Percentiles rank a stretch among this genome's conserved stretches.
Evolutionary conservation across 805 yeast genomes (phyloP).

Genomic region (Zygosaccharomyces pseudorouxii): DNA sequence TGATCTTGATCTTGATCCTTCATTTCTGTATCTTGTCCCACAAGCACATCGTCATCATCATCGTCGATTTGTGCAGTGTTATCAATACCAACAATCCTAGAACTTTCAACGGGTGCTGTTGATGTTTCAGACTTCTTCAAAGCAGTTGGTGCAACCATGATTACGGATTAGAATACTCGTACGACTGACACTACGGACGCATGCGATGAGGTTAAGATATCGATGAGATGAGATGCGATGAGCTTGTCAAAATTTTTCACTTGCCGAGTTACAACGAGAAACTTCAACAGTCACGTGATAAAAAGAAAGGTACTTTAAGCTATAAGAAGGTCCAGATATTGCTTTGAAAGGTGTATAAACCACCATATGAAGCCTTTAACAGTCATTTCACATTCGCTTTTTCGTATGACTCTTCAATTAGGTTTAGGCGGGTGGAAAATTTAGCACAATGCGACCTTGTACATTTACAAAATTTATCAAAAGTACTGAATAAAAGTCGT

Average conservation of each 20-base stretch:
- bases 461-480: not conserved
- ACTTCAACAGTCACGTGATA: conserved; percentile 4
- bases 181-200: not conserved
- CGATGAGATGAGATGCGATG: conserved; percentile 18
- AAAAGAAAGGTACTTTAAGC: not conserved
- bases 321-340: not conserved
- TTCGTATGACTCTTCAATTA: not conserved
- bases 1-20: conserved; percentile 21
- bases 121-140: conserved; percentile 25
- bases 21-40: conserved; percentile 30
- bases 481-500: not conserved
- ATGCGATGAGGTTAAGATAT: conserved; percentile 16
- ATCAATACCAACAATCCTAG: conserved; percentile 34
- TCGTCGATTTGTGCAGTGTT: conserved; percentile 34
- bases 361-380: too few species aligned
- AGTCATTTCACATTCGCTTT: not conserved
- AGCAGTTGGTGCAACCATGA: conserved; percentile 48
- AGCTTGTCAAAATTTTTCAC: conserved; percentile 24
- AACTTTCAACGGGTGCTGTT: conserved; percentile 9
- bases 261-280: not conserved
- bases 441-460: conserved; percentile 3
- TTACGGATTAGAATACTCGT: not conserved
- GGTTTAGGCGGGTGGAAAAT: not conserved
- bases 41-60: conserved; percentile 38
- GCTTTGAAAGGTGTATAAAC: not conserved